phyloP scores from a whole-genome alignment of 306 rosid genomes.

The Lagenaria siceraria region DNA sequence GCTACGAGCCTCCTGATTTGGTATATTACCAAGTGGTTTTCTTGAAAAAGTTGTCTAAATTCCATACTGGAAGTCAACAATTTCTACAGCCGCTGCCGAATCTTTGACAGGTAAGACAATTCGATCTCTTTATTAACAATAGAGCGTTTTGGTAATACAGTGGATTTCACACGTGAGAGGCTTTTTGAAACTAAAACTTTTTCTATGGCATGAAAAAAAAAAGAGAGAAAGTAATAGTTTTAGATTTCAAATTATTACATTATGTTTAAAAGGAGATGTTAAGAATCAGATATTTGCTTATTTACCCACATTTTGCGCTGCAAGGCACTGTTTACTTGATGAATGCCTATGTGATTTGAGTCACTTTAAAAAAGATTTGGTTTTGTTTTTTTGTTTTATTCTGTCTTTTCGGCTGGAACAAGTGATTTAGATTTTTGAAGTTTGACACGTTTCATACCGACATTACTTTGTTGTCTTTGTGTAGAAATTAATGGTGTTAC shows the following conservation, averaged over 20 bases:
- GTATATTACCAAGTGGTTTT: neutral
- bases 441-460: neutral
- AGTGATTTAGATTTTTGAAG: neutral
- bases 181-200: neutral
- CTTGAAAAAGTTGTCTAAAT: neutral
- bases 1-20: neutral
- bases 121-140: neutral
- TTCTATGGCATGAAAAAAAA: neutral
- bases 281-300: neutral
- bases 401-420: neutral
- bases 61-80: neutral
- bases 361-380: neutral
- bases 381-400: neutral
- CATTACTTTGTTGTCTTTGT: neutral
- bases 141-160: neutral
- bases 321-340: neutral
- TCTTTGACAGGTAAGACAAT: neutral
- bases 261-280: neutral
- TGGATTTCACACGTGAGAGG: neutral
- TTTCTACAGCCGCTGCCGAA: neutral
- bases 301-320: neutral
- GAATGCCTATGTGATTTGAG: neutral
- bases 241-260: neutral
- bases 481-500: neutral
- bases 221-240: neutral